A percentile compares a stretch with the other conserved stretches of the same genome.
phyloP scores from a whole-genome alignment of 306 rosid species.

The Corylus avellana region DNA sequence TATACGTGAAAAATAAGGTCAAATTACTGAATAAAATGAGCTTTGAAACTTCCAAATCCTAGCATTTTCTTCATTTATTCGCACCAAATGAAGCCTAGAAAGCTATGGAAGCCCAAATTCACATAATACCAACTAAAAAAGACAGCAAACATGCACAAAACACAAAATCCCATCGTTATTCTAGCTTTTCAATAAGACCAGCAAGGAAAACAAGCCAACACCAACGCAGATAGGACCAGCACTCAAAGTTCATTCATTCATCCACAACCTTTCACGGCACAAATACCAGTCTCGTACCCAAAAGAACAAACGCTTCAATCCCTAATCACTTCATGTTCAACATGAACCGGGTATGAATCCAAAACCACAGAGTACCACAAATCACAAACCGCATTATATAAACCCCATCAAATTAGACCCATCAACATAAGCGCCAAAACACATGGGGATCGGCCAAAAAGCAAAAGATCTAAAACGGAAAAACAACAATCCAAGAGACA shows the following conservation, averaged over 20 bases:
- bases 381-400: background rate
- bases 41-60: background rate
- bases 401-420: background rate
- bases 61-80: background rate
- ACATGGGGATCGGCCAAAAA: constrained; percentile 10
- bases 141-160: background rate
- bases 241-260: background rate
- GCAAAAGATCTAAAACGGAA: constrained; percentile 40
- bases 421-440: background rate
- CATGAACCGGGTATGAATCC: background rate
- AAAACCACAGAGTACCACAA: background rate
- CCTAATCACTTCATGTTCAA: background rate
- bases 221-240: background rate
- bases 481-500: background rate
- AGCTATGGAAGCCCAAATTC: background rate
- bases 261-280: background rate
- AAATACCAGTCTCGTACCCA: background rate
- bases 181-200: background rate
- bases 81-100: background rate
- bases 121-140: background rate
- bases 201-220: background rate
- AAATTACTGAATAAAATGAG: background rate
- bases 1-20: background rate
- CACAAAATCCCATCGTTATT: background rate
- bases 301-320: no score